These are phyloP conservation scores for Thoreauomyces humboldtii DNA, from an alignment of 192 early-diverging fungal genomes.

Conservation along the genomic window DNA sequence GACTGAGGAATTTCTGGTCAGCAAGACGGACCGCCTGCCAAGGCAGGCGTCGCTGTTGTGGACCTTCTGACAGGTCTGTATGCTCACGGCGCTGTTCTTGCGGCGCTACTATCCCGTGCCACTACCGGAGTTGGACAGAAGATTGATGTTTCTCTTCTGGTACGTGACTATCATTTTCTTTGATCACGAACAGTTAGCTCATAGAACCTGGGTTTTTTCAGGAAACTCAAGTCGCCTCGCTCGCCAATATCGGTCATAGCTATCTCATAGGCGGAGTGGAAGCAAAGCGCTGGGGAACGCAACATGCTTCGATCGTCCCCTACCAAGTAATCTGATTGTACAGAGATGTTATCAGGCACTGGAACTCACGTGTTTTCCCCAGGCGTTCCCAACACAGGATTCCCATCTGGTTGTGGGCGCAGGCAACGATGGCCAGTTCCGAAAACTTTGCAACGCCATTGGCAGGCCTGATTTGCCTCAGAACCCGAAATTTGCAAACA, in stretches of 20 bases:
- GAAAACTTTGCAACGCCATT: constrained; percentile 59
- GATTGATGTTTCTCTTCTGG: constrained; percentile 82
- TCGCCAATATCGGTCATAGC: constrained; percentile 88
- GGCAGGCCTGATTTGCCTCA: constrained; percentile 39
- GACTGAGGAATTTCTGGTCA: too few species aligned
- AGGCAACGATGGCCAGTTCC: constrained; percentile 86
- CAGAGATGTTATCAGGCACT: background rate
- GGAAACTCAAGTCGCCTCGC: constrained; percentile 80
- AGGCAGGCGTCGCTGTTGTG: constrained; percentile 95
- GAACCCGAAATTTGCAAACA: constrained; percentile 61
- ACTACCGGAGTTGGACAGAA: constrained; percentile 73
- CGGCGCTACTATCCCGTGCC: constrained; percentile 71
- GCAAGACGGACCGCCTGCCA: constrained; percentile 76
- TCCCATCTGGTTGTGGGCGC: constrained; percentile 84
- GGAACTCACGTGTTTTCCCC: background rate
- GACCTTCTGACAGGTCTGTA: constrained; percentile 77
- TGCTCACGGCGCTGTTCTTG: constrained; percentile 86
- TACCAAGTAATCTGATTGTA: constrained; percentile 78
- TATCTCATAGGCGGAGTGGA: constrained; percentile 82
- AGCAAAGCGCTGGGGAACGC: constrained; percentile 79
- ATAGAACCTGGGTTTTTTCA: too few species aligned
- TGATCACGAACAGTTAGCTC: too few species aligned
- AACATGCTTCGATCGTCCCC: constrained; percentile 89
- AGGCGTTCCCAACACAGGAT: constrained; percentile 67
- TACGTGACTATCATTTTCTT: too few species aligned